Percentiles rank a stretch among this genome's conserved stretches.
phyloP scores from a whole-genome alignment of 2,329 filamentous ascomycete species.

The Nothophoma quercina region DNA sequence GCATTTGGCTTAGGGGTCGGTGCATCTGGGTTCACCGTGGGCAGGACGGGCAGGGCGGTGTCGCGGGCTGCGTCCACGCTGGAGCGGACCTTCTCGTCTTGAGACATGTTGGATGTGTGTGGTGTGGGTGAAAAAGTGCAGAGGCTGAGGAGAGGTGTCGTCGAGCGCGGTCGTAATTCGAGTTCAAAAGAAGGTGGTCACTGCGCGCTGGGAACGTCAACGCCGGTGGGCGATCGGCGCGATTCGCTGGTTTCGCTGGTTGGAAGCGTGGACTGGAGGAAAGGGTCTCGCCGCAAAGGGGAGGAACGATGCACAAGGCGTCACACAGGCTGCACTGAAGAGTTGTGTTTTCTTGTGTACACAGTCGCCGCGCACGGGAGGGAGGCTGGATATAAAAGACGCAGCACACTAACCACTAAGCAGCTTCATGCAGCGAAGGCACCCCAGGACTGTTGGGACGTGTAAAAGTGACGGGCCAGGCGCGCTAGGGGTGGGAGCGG shows the following conservation, averaged over 20 bases:
- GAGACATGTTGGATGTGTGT: slow-evolving; percentile 59
- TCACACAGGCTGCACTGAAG: slow-evolving; percentile 36
- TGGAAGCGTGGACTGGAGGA: slow-evolving; percentile 26
- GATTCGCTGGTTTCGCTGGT: slow-evolving; percentile 32
- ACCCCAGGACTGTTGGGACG: slow-evolving; percentile 32
- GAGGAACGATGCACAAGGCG: slow-evolving; percentile 27
- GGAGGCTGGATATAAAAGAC: slow-evolving; percentile 34
- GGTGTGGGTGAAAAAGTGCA: slow-evolving; percentile 25
- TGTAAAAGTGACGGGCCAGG: slow-evolving; percentile 36
- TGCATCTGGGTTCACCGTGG: slow-evolving; percentile 77
- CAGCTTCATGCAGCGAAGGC: slow-evolving; percentile 3
- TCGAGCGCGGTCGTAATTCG: slow-evolving; percentile 19
- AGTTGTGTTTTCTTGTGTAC: slow-evolving; percentile 27
- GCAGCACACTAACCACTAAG: slow-evolving; percentile 8
- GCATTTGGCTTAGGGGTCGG: slow-evolving; percentile 74
- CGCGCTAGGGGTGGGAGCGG: slow-evolving; percentile 41
- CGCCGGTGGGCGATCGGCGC: slow-evolving; percentile 26
- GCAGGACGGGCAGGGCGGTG: slow-evolving; percentile 69
- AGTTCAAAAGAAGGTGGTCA: slow-evolving; percentile 30
- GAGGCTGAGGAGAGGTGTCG: slow-evolving; percentile 26
- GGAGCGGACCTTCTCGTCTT: slow-evolving; percentile 78
- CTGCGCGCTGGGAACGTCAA: slow-evolving; percentile 26
- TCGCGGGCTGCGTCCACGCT: slow-evolving; percentile 79
- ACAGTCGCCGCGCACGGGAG: slow-evolving; percentile 27
- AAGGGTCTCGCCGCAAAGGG: slow-evolving; percentile 24